These are phyloP conservation scores for Jamesozyma lodderae DNA, from an alignment of 805 yeast genomes.

Conservation along the genomic window DNA sequence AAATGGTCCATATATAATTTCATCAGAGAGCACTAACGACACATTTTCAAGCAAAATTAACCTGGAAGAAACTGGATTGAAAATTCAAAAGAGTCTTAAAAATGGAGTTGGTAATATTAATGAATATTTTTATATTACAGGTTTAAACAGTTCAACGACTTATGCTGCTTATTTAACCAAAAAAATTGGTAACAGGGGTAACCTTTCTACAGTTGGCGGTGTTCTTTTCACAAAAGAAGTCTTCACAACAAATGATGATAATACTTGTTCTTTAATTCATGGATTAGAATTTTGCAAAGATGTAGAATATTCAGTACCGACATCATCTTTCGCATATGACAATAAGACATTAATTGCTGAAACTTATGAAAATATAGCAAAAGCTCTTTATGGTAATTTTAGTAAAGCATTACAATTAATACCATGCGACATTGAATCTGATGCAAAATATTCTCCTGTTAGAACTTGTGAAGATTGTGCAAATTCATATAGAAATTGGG, in stretches of 20 bases:
- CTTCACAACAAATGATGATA: conserved; percentile 46
- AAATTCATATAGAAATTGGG: conserved; percentile 69
- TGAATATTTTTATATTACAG: conserved; percentile 55
- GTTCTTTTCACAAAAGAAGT: conserved; percentile 46
- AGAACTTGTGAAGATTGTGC: conserved; percentile 66
- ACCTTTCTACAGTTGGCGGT: conserved; percentile 44
- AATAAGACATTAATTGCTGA: conserved; percentile 31
- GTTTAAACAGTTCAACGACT: conserved; percentile 48
- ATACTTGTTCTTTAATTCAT: conserved; percentile 65
- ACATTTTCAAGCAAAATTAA: conserved; percentile 7
- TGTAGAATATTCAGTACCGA: conserved; percentile 86
- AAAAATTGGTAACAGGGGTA: conserved; percentile 30
- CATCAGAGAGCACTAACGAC: conserved; percentile 15
- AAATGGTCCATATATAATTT: conserved; percentile 36
- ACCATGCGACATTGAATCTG: conserved; percentile 61
- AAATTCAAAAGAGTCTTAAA: conserved; percentile 31
- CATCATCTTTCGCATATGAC: conserved; percentile 30
- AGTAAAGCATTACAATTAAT: conserved; percentile 65
- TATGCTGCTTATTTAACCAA: conserved; percentile 60
- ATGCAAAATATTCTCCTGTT: conserved; percentile 65
- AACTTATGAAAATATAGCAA: conserved; percentile 59
- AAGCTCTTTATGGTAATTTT: conserved; percentile 51
- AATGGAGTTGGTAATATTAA: conserved; percentile 39
- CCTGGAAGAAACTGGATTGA: conserved; percentile 12
- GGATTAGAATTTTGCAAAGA: conserved; percentile 67